These are phyloP conservation scores for Stagonosporopsis chrysanthemi DNA, from an alignment of 2,329 filamentous ascomycete genomes.

Conservation along the genomic window DNA sequence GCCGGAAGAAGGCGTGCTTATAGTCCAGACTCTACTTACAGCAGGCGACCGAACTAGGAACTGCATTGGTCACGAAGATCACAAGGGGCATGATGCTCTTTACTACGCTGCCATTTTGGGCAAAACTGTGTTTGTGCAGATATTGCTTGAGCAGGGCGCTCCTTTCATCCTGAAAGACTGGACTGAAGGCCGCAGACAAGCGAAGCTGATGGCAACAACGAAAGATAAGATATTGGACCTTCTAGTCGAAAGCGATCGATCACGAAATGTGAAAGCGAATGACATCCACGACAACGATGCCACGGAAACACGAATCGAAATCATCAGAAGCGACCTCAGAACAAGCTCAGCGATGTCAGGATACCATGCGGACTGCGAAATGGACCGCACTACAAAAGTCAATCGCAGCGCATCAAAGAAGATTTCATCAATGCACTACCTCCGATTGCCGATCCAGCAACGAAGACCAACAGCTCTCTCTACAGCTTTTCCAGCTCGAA, in stretches of 20 bases:
- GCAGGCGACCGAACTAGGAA: conserved; percentile 30
- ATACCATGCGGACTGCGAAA: conserved; percentile 10
- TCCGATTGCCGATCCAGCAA: not conserved
- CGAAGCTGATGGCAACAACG: conserved; percentile 10
- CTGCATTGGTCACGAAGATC: conserved; percentile 44
- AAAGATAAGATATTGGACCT: not conserved
- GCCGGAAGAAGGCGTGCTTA: conserved; percentile 38
- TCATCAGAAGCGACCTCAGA: not conserved
- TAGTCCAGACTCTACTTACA: conserved; percentile 36
- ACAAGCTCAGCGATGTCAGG: conserved; percentile 7
- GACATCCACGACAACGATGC: not conserved
- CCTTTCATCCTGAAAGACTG: conserved; percentile 38
- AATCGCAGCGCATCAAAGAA: not conserved
- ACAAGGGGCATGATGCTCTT: conserved; percentile 36
- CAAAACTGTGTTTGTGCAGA: conserved; percentile 37
- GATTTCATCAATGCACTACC: not conserved
- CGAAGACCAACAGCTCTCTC: not conserved
- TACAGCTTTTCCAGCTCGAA: not conserved
- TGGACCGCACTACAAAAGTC: not conserved
- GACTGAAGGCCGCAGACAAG: conserved; percentile 20
- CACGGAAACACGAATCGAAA: not conserved
- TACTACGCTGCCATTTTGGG: conserved; percentile 38
- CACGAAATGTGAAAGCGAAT: not conserved
- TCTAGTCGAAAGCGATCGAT: not conserved
- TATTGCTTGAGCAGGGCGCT: conserved; percentile 39